Evolutionary conservation across 2,329 filamentous ascomycete genomes (phyloP).

Genomic region (Penicillium sp.): DNA sequence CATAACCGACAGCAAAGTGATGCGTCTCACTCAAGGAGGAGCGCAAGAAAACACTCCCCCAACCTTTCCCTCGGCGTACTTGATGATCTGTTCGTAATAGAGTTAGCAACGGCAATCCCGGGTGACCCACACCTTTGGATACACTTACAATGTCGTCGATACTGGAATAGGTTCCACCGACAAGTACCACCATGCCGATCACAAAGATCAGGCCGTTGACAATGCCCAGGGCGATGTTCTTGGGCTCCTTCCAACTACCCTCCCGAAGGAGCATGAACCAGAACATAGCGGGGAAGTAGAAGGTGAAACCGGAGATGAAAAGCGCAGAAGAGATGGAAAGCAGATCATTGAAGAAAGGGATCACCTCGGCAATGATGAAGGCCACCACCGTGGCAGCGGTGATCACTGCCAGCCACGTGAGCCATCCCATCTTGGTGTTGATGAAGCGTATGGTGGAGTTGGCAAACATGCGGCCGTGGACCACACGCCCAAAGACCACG

Average conservation of each 20-base stretch:
- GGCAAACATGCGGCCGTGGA: slow-evolving; percentile 33
- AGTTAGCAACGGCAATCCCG: slow-evolving; percentile 7
- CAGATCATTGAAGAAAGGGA: slow-evolving; percentile 74
- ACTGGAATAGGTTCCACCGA: slow-evolving; percentile 71
- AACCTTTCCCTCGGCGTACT: slow-evolving; percentile 60
- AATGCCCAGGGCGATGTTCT: slow-evolving; percentile 49
- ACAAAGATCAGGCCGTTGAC: slow-evolving; percentile 67
- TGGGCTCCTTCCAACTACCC: slow-evolving; percentile 28
- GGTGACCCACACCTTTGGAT: not conserved
- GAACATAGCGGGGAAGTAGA: slow-evolving; percentile 57
- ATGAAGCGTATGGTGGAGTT: slow-evolving; percentile 34
- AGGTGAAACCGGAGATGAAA: slow-evolving; percentile 85
- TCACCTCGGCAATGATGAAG: slow-evolving; percentile 79
- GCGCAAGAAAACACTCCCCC: slow-evolving; percentile 67
- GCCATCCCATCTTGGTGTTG: slow-evolving; percentile 35
- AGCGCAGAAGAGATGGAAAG: slow-evolving; percentile 54
- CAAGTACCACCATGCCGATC: slow-evolving; percentile 70
- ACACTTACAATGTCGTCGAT: slow-evolving; percentile 32
- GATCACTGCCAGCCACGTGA: slow-evolving; percentile 31
- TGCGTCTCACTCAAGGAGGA: slow-evolving; percentile 5
- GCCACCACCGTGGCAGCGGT: slow-evolving; percentile 66
- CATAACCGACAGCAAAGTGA: not conserved
- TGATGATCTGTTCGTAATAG: slow-evolving; percentile 49
- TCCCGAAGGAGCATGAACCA: slow-evolving; percentile 29
- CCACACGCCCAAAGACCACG: slow-evolving; percentile 32